Evolutionary conservation across 2,329 filamentous ascomycete species (phyloP).

Genomic region (Penicillium concentricum): DNA sequence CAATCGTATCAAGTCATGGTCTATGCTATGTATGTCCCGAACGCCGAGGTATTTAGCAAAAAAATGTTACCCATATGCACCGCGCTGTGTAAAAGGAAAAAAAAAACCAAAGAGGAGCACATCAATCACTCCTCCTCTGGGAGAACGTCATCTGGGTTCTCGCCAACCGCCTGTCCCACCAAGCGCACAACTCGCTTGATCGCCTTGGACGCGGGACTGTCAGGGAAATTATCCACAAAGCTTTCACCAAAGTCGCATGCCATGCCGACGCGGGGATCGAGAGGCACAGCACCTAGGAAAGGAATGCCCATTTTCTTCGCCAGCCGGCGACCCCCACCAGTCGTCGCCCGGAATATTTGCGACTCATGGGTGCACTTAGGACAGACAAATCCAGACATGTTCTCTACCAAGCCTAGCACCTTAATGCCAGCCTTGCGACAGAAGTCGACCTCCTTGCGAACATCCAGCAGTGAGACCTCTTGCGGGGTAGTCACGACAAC

Average conservation of each 20-base stretch:
- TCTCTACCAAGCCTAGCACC: constrained; percentile 88
- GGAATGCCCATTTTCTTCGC: constrained; percentile 85
- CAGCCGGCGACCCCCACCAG: constrained; percentile 76
- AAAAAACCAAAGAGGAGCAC: constrained; percentile 6
- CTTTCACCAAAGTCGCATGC: constrained; percentile 97
- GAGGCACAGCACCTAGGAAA: constrained; percentile 83
- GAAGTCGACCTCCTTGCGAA: constrained; percentile 96
- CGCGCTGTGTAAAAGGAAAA: constrained; percentile 21
- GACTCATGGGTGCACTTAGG: constrained; percentile 78
- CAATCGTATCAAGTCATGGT: constrained; percentile 20
- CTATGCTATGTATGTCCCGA: constrained; percentile 15
- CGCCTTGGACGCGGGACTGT: constrained; percentile 84
- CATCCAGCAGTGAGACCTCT: constrained; percentile 87
- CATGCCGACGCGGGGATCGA: constrained; percentile 94
- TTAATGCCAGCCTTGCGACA: constrained; percentile 90
- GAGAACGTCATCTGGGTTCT: constrained; percentile 55
- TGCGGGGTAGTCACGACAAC: constrained; percentile 93
- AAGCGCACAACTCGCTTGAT: constrained; percentile 76
- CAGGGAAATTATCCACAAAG: constrained; percentile 90
- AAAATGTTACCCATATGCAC: constrained; percentile 16
- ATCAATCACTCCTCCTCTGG: constrained; percentile 35
- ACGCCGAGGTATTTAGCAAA: constrained; percentile 18
- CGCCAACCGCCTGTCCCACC: constrained; percentile 64
- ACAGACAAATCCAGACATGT: constrained; percentile 97
- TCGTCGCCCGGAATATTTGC: constrained; percentile 88